Evolutionary conservation across 371 early-diverging fungal genomes (phyloP).

Genomic region (Encephalitozoon romaleae): DNA sequence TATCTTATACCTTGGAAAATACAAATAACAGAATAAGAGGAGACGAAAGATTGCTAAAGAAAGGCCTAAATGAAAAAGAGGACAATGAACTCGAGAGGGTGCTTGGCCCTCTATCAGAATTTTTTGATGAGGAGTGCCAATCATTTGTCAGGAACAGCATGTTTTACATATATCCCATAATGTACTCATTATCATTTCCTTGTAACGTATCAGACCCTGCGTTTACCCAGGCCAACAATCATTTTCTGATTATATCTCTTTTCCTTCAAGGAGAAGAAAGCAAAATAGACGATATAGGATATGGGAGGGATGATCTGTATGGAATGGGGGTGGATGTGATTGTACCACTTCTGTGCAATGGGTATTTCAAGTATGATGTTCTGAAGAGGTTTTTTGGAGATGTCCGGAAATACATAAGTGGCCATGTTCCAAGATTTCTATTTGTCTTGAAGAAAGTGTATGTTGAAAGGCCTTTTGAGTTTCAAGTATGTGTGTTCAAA

Average conservation of each 20-base stretch:
- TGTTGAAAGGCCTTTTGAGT: background rate
- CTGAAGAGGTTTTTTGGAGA: conserved; percentile 1
- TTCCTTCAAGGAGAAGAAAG: background rate
- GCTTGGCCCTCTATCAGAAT: background rate
- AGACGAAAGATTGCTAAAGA: background rate
- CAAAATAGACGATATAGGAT: background rate
- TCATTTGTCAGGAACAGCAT: background rate
- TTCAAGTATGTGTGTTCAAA: background rate
- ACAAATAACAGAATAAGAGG: background rate
- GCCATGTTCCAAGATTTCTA: conserved; percentile 13
- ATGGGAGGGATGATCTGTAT: background rate
- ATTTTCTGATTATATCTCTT: background rate
- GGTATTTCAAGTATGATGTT: conserved; percentile 1
- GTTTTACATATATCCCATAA: conserved; percentile 7
- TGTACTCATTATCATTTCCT: background rate
- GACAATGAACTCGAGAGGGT: background rate
- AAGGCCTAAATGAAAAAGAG: background rate
- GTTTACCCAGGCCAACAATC: background rate
- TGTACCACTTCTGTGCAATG: conserved; percentile 18
- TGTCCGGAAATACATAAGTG: background rate
- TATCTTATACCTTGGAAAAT: background rate
- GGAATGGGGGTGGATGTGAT: conserved; percentile 22
- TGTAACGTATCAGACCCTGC: background rate
- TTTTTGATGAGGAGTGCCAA: conserved; percentile 4
- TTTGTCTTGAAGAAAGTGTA: conserved; percentile 34